Conservation (phyloP, 139 green algal species). For the Coccomyxa sp. region DNA sequence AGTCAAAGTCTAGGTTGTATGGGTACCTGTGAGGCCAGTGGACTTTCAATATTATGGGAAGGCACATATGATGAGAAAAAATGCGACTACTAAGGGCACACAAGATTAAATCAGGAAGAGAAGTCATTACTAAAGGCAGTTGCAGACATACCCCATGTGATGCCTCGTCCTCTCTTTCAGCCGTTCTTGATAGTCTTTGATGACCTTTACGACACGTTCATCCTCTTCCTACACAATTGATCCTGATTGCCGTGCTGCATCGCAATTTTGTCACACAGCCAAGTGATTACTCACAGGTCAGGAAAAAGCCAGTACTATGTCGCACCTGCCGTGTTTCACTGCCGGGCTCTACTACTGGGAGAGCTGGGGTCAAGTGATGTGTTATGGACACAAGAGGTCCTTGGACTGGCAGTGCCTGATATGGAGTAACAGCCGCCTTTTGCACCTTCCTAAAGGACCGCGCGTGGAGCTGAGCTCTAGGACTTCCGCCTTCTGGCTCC, state of each 20-base stretch:
- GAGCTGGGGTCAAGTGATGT: conserved; percentile 53
- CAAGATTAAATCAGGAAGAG: not conserved
- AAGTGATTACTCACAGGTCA: not conserved
- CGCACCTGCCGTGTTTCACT: conserved; percentile 27
- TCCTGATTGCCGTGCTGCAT: not conserved
- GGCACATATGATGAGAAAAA: not conserved
- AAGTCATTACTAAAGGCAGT: not conserved
- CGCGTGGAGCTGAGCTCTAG: not conserved
- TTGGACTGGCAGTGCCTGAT: conserved; percentile 77
- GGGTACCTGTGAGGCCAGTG: conserved; percentile 70
- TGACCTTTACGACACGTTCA: conserved; percentile 50
- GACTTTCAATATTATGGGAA: not conserved
- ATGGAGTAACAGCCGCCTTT: conserved; percentile 46
- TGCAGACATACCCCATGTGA: conserved; percentile 74
- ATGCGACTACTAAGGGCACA: not conserved
- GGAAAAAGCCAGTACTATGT: not conserved
- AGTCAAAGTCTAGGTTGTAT: conserved; percentile 99
- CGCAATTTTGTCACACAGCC: not conserved
- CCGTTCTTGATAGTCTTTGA: conserved; percentile 79
- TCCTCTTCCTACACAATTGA: conserved; percentile 55
- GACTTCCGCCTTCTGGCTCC: not conserved
- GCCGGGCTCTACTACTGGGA: conserved; percentile 57
- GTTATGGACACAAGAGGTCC: conserved; percentile 48
- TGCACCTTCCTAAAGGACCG: not conserved
- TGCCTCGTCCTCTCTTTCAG: conserved; percentile 71